Evolutionary conservation across 176 grass and related monocot genomes (phyloP), one percentile per base, ranked within the genome.

Genomic region (Areca catechu): DNA sequence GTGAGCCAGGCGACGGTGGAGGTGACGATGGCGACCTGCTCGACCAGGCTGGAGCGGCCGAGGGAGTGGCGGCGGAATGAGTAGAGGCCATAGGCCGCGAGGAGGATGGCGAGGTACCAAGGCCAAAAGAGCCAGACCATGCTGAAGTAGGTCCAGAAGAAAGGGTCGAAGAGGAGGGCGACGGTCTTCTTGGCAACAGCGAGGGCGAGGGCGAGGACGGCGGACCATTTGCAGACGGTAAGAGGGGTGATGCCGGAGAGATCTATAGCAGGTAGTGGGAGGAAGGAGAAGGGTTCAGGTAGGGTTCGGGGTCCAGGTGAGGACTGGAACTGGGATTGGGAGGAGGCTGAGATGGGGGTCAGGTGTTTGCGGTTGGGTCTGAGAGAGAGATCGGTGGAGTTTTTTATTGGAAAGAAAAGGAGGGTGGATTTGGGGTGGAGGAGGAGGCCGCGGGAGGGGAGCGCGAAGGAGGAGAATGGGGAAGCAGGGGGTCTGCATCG

Each of bases 81-180:
- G 55, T 43, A 61, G 25, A 76, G 25, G 37, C 73, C 73, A 22
- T 23, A 67, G 56, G 30, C 27, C 6, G 25, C 54, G 54, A 76
- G 20, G 58, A 20, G 19, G 24, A 24, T 15, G 6, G 70, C 70
- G 24, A 51, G 10, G 55, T 61, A 21, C 63, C 55, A 67, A 3
- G 73, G 73, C 63, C 65, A 76, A 63, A 76, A 76, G 54, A 76
- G 20, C 73, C 73, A 76, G 57, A 55, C 17, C 17, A 59, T 60
- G 48, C 63, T 67, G 49, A 76, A 68, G 20, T 67, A 60, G 56
- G 73, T 54, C 73, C 73, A 76, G 73, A 68, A 68, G 63, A 76
- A 76, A 24, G 73, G 73, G 48, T 47, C 24, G 55, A 68, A 48
- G 19, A 76, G 49, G 53, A 76, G 47, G 20, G 63, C 19, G 28